phyloP scores from a whole-genome alignment of 768 basidiomycete species.

The Auriculariales sp. region DNA sequence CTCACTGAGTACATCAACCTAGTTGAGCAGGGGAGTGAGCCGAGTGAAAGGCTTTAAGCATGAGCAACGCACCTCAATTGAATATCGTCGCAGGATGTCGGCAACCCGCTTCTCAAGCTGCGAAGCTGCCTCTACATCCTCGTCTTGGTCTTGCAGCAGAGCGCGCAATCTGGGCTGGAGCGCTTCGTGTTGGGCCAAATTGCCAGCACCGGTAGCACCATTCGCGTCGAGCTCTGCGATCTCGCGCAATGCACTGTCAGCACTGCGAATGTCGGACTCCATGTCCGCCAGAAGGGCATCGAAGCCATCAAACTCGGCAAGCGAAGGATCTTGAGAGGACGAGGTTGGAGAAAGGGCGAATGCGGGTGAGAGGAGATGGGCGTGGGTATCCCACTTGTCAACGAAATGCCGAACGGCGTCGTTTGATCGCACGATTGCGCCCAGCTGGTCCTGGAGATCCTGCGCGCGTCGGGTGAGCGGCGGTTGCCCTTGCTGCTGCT shows the following conservation, averaged over 20 bases:
- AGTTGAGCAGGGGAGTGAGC: not conserved
- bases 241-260: constrained; percentile 70
- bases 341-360: constrained; percentile 46
- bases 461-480: constrained; percentile 45
- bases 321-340: constrained; percentile 29
- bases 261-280: constrained; percentile 71
- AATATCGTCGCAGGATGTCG: constrained; percentile 49
- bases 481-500: constrained; percentile 11
- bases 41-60: not conserved
- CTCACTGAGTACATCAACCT: constrained; percentile 75
- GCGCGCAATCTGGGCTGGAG: constrained; percentile 54
- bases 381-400: constrained; percentile 63
- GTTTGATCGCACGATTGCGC: constrained; percentile 45
- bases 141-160: constrained; percentile 41
- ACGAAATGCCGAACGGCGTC: constrained; percentile 66
- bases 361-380: constrained; percentile 55
- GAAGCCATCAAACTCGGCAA: constrained; percentile 46
- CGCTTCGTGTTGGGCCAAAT: constrained; percentile 35
- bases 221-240: constrained; percentile 56
- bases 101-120: constrained; percentile 55
- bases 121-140: constrained; percentile 40
- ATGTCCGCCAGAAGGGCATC: constrained; percentile 62
- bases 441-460: constrained; percentile 42
- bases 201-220: constrained; percentile 55
- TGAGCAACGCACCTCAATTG: constrained; percentile 40